phyloP scores from a whole-genome alignment of 2,329 filamentous ascomycete genomes.

The Cadophora malorum region DNA sequence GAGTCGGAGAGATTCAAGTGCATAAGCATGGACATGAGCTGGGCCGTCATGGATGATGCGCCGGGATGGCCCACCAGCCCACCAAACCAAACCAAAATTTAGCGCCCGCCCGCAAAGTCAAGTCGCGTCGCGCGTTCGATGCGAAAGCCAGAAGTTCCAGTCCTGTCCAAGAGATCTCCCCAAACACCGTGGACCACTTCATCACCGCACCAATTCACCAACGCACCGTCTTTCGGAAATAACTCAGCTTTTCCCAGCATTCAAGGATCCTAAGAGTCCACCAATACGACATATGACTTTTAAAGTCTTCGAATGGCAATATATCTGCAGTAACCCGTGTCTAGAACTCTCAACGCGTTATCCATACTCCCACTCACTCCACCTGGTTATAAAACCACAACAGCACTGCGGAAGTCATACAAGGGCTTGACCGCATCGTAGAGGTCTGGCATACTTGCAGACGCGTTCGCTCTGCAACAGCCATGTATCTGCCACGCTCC shows the following conservation, averaged over 20 bases:
- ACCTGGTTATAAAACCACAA: not conserved
- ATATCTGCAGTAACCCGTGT: not conserved
- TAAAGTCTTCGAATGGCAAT: not conserved
- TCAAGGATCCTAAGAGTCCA: not conserved
- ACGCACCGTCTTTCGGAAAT: not conserved
- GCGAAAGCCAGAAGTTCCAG: not conserved
- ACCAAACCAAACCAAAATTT: too few species aligned
- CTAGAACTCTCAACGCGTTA: not conserved
- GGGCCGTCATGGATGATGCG: too few species aligned
- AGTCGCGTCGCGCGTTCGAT: not conserved
- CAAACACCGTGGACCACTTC: not conserved
- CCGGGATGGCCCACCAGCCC: too few species aligned
- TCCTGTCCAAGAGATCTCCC: not conserved
- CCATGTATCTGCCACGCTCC: conserved; percentile 92
- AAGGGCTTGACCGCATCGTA: not conserved
- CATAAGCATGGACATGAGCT: too few species aligned
- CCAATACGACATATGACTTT: not conserved
- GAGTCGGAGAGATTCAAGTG: too few species aligned
- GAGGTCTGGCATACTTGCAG: conserved; percentile 17
- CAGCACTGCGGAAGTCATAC: not conserved
- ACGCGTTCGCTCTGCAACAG: conserved; percentile 5
- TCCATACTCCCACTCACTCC: not conserved
- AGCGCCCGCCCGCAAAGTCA: not conserved
- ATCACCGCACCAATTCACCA: not conserved
- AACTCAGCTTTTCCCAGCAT: not conserved